These are phyloP conservation scores for Gaeumannomyces tritici DNA, from an alignment of 2,329 filamentous ascomycete species.

Conservation along the genomic window DNA sequence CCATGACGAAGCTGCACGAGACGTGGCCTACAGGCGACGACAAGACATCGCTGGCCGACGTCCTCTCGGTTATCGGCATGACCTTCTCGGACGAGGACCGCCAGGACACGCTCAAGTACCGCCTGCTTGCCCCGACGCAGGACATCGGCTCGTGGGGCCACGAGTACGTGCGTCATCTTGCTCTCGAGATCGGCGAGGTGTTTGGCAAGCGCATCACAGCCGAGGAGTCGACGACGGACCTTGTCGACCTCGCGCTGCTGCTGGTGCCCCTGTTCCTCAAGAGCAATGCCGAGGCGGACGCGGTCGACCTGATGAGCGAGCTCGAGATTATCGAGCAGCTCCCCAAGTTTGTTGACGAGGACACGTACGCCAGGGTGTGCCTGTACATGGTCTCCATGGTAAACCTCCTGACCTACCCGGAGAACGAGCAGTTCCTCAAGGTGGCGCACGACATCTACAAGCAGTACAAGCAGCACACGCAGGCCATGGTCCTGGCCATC, in stretches of 20 bases:
- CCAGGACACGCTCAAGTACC: conserved; percentile 93
- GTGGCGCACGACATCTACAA: conserved; percentile 93
- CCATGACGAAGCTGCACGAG: conserved; percentile 78
- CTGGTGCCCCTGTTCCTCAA: conserved; percentile 92
- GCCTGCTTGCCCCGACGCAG: conserved; percentile 77
- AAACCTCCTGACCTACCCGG: conserved; percentile 90
- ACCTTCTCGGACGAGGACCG: conserved; percentile 95
- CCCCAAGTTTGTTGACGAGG: conserved; percentile 79
- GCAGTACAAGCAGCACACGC: conserved; percentile 82
- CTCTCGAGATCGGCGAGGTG: conserved; percentile 90
- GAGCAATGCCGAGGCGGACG: conserved; percentile 96
- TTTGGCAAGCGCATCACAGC: conserved; percentile 80
- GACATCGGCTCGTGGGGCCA: conserved; percentile 97
- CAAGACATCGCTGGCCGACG: conserved; percentile 87
- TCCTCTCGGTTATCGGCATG: conserved; percentile 96
- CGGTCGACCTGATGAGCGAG: conserved; percentile 93
- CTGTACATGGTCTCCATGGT: conserved; percentile 99
- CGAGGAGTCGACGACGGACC: conserved; percentile 74
- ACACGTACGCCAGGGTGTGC: conserved; percentile 88
- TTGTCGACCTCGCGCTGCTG: conserved; percentile 73
- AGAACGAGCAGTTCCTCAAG: conserved; percentile 90
- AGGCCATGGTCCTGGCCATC: conserved; percentile 91
- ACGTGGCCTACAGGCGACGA: conserved; percentile 77
- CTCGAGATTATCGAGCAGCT: conserved; percentile 94
- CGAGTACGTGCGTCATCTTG: conserved; percentile 93